Conservation (phyloP, 805 yeast genomes). For the Ogataea naganishii region DNA sequence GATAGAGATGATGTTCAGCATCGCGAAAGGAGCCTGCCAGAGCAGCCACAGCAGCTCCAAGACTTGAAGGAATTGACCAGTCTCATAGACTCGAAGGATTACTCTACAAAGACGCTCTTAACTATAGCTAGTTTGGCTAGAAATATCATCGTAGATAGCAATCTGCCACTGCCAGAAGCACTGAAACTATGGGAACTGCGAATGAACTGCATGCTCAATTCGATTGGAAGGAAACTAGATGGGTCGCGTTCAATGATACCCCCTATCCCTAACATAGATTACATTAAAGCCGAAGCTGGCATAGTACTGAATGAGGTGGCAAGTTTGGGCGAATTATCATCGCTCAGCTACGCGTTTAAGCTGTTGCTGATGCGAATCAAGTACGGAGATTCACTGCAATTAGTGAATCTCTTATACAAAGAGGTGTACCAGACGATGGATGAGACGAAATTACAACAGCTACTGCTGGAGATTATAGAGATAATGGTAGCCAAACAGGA, state of each 20-base stretch:
- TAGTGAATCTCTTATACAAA: constrained; percentile 36
- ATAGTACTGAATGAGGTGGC: constrained; percentile 17
- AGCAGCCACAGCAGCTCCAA: too few relatives aligned
- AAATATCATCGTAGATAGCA: constrained; percentile 1
- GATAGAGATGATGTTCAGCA: too few relatives aligned
- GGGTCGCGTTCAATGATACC: constrained; percentile 10
- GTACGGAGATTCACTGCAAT: constrained; percentile 30
- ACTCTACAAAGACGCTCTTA: too few relatives aligned
- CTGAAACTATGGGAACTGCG: constrained; percentile 35
- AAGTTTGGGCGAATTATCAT: constrained; percentile 9
- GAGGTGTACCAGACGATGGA: constrained; percentile 33
- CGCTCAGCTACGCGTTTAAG: too few relatives aligned
- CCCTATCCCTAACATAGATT: constrained; percentile 19
- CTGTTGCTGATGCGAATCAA: constrained; percentile 31
- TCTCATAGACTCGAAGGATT: too few relatives aligned
- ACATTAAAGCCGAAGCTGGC: constrained; percentile 18
- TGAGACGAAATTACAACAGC: constrained; percentile 56
- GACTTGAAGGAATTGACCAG: too few relatives aligned
- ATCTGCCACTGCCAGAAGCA: constrained; percentile 26
- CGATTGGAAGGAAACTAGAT: constrained; percentile 7
- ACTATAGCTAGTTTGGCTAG: too few relatives aligned
- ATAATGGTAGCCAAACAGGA: constrained; percentile 20
- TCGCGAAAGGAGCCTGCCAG: too few relatives aligned
- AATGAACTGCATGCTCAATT: constrained; percentile 14
- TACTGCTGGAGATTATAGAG: constrained; percentile 14